phyloP scores from a whole-genome alignment of 2,329 filamentous ascomycete genomes.

The Coniochaeta hoffmannii region DNA sequence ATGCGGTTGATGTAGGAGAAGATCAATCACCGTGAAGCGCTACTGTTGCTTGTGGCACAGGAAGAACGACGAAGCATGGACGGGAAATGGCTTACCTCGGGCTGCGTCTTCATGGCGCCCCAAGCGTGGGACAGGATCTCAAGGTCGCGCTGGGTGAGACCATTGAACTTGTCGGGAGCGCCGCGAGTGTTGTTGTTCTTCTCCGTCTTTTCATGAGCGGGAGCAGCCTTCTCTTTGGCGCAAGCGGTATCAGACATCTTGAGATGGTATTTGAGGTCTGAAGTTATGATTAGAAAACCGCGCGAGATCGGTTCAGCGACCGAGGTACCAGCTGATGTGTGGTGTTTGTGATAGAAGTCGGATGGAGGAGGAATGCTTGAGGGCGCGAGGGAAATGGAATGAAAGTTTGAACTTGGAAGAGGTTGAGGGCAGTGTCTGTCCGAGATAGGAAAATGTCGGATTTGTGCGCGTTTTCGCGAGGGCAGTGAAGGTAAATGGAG shows the following conservation, averaged over 20 bases:
- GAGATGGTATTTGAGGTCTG: not conserved
- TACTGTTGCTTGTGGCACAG: not conserved
- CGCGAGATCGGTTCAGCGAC: not conserved
- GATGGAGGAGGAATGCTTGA: not conserved
- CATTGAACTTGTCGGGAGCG: not conserved
- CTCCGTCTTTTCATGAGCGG: no score
- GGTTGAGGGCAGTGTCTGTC: no score
- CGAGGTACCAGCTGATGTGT: not conserved
- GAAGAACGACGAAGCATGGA: not conserved
- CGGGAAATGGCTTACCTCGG: conserved; percentile 15
- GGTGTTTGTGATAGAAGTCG: not conserved
- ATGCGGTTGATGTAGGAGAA: not conserved
- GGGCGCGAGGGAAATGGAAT: not conserved
- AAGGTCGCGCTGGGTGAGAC: conserved; percentile 15
- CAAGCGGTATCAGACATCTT: not conserved
- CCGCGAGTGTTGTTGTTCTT: not conserved
- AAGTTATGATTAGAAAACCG: not conserved
- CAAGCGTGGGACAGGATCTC: conserved; percentile 17
- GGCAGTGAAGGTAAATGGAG: no score
- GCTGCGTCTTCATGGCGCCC: conserved; percentile 17
- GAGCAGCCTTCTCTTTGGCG: not conserved
- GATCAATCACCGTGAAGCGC: not conserved
- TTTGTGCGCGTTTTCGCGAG: no score
- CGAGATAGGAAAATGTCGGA: no score
- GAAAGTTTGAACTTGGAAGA: no score